Percentiles rank a stretch among this genome's conserved stretches.
Evolutionary conservation across 805 yeast genomes (phyloP).

Genomic region (Wickerhamiella musiphila): DNA sequence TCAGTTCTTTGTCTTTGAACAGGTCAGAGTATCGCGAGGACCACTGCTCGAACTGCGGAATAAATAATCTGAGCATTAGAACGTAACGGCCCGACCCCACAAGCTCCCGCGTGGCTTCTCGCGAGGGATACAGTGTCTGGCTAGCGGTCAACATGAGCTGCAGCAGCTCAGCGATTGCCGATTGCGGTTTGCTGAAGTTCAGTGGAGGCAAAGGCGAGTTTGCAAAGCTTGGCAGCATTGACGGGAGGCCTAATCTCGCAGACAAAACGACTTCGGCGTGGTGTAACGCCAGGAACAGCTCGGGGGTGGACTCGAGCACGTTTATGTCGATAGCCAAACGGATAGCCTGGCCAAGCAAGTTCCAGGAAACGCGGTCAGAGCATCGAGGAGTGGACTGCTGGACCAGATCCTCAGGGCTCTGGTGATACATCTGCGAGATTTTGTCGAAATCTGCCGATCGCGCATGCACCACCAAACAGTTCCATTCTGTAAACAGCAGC

Average conservation of each 20-base stretch:
- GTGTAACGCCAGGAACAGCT: constrained; percentile 69
- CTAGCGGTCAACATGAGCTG: constrained; percentile 70
- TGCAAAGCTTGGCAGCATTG: constrained; percentile 53
- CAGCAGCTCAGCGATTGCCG: constrained; percentile 63
- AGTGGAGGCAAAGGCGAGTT: constrained; percentile 31
- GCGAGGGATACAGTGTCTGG: constrained; percentile 54
- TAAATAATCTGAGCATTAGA: constrained; percentile 50
- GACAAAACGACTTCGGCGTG: constrained; percentile 70
- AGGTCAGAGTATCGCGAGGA: constrained; percentile 32
- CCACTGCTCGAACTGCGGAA: constrained; percentile 73
- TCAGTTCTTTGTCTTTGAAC: constrained; percentile 15
- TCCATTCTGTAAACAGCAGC: constrained; percentile 82
- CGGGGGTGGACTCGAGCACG: constrained; percentile 52
- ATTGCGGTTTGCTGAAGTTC: constrained; percentile 25
- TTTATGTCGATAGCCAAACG: constrained; percentile 78
- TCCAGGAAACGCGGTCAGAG: constrained; percentile 84
- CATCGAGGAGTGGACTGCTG: constrained; percentile 69
- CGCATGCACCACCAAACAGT: constrained; percentile 86
- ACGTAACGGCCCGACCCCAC: constrained; percentile 29
- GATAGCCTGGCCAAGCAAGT: constrained; percentile 76
- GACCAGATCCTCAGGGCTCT: constrained; percentile 2
- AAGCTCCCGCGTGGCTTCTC: constrained; percentile 21
- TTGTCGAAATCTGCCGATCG: constrained; percentile 61
- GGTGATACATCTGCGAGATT: constrained; percentile 9
- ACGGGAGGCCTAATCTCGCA: constrained; percentile 59